phyloP scores from a whole-genome alignment of 257 asterid genomes.

The Galeopsis tetrahit region DNA sequence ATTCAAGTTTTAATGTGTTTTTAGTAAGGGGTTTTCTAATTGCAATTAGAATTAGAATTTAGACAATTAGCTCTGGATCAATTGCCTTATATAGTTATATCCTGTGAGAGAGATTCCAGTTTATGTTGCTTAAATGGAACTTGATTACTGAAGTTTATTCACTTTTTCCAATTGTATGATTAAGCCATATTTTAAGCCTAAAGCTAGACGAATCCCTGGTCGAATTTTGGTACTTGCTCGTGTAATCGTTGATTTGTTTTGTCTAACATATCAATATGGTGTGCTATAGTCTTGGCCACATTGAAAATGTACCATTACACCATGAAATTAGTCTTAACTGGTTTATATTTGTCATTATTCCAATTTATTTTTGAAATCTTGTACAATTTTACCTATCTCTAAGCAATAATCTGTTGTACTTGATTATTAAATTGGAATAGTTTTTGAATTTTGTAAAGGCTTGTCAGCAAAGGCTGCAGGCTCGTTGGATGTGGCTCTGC shows the following conservation, averaged over 20 bases:
- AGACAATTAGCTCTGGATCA: not conserved
- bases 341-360: conserved; percentile 11
- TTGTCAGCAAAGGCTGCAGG: conserved; percentile 72
- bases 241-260: not conserved
- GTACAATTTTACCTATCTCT: not conserved
- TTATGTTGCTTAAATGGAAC: too few species aligned
- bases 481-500: conserved; percentile 91
- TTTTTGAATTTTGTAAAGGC: conserved; percentile 41
- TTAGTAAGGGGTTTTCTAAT: not conserved
- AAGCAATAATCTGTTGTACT: not conserved
- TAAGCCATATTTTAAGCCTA: not conserved
- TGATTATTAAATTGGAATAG: conserved; percentile 17
- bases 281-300: not conserved
- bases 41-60: not conserved
- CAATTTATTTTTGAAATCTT: not conserved
- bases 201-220: not conserved
- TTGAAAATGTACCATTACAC: not conserved
- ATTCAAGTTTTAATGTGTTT: not conserved
- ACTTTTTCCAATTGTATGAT: not conserved
- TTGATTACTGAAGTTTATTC: too few species aligned
- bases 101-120: not conserved
- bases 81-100: not conserved
- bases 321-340: conserved; percentile 16
- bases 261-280: not conserved
- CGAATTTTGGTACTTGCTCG: not conserved